Conservation (phyloP, 169 alveolate genomes). For the Cryptosporidium parvum region DNA sequence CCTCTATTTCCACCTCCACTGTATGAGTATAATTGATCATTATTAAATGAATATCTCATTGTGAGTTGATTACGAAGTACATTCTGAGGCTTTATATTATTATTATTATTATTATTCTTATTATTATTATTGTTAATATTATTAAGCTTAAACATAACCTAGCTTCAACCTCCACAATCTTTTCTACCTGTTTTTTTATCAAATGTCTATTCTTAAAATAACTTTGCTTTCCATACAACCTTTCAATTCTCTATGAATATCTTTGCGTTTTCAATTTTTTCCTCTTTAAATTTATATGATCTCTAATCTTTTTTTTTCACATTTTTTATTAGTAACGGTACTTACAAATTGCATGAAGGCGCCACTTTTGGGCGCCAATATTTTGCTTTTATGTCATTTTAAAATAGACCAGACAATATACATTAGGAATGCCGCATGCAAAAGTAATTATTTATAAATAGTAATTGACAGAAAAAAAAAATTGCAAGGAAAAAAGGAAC, state of each 20-base stretch:
- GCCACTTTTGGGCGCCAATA: background rate
- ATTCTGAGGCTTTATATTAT: constrained; percentile 1
- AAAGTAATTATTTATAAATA: background rate
- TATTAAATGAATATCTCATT: background rate
- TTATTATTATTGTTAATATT: background rate
- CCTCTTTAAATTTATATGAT: constrained; percentile 10
- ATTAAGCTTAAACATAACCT: constrained; percentile 35
- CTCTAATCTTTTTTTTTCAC: background rate
- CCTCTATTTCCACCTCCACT: background rate
- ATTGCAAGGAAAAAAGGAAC: too few species aligned
- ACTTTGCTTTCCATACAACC: background rate
- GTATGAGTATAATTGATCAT: background rate
- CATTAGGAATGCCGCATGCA: background rate
- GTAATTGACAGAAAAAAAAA: background rate
- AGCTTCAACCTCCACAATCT: background rate
- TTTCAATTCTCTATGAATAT: background rate
- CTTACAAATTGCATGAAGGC: constrained; percentile 68
- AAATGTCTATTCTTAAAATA: background rate
- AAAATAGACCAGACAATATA: background rate
- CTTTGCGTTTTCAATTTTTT: background rate
- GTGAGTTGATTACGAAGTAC: background rate
- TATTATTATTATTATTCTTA: constrained; percentile 6
- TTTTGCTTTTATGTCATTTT: background rate
- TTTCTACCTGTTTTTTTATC: background rate
- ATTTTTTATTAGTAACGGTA: constrained; percentile 41